Evolutionary conservation across 1,284 basidiomycete genomes (phyloP), one percentile per base, ranked within the genome.

Genomic region (Cutaneotrichosporon daszewskae): DNA sequence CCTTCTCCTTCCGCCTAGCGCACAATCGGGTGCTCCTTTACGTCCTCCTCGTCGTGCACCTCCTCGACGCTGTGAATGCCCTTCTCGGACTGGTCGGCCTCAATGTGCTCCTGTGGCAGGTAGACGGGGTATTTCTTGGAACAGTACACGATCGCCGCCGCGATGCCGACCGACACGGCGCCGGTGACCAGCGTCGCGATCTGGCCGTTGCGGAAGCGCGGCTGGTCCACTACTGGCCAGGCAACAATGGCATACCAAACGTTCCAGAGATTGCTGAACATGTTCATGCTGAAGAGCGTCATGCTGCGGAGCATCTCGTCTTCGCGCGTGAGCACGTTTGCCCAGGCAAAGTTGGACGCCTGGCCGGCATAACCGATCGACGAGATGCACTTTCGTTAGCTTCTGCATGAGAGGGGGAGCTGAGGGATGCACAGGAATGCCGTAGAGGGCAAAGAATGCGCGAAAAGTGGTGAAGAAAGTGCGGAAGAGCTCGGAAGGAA

Each of bases 301-400:
- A 66, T 18, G 0, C 64, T 57, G 24, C 66, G 55, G 16, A 68
- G 48, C 24, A 59, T 53, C 34, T 68, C 64, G 52, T 68, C 62
- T 27, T 68, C 64, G 31, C 64, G 51, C 16, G 57, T 61, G 24
- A 63, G 32, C 18, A 52, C 39, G 47, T 65, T 68, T 14, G 66
- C 66, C 66, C 66, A 68, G 0, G 64, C 64, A 40, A 64, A 66
- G 49, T 68, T 68, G 19, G 52, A 53, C 4, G 66, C 66, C 45
- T 68, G 66, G 16, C 66, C 66, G 0, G 60, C 59, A 37, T 64
- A 65, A 1, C 62, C 63, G 27, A 65, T 53, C 24, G 59, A 60
- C n/a, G 32, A 18, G 13, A 31, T 25, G 14, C 5, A 13, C 20
- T 7, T 17, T 23, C 20, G 23, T 18, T 35, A 31, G n/a, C n/a